These are phyloP conservation scores for Dothiorella sarmentorum DNA, from an alignment of 2,329 filamentous ascomycete genomes.

Conservation along the genomic window DNA sequence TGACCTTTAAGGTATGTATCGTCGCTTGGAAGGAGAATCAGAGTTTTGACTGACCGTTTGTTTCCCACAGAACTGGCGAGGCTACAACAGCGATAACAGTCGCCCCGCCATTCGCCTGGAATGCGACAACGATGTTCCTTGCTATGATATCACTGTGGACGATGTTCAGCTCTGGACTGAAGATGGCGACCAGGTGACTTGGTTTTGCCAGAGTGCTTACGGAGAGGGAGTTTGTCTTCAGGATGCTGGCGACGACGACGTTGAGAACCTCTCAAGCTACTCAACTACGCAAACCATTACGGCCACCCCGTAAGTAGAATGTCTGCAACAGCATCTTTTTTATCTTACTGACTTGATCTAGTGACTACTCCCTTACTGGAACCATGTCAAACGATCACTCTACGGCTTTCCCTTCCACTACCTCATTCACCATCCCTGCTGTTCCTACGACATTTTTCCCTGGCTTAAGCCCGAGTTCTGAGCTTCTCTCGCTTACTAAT, in stretches of 20 bases:
- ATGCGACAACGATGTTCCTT: not conserved
- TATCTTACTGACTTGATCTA: not conserved
- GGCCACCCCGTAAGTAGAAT: not conserved
- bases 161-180: not conserved
- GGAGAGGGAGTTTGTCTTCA: not conserved
- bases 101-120: not conserved
- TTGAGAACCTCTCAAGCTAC: not conserved
- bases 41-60: not conserved
- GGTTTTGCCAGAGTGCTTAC: not conserved
- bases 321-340: too few relatives aligned
- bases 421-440: not conserved
- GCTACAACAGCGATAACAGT: not conserved
- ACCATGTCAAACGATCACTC: constrained; percentile 1
- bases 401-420: not conserved
- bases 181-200: not conserved
- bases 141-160: not conserved
- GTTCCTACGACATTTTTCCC: not conserved
- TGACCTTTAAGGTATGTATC: not conserved
- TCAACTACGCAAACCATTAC: not conserved
- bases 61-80: not conserved
- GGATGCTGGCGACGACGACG: not conserved
- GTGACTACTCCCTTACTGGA: not conserved
- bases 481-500: not conserved
- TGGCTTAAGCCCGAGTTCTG: not conserved
- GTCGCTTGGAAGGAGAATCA: not conserved